A percentile compares a stretch with the other conserved stretches of the same genome.
These are phyloP conservation scores for Silene coronaria DNA, from an alignment of 179 eudicot genomes.

Conservation along the genomic window DNA sequence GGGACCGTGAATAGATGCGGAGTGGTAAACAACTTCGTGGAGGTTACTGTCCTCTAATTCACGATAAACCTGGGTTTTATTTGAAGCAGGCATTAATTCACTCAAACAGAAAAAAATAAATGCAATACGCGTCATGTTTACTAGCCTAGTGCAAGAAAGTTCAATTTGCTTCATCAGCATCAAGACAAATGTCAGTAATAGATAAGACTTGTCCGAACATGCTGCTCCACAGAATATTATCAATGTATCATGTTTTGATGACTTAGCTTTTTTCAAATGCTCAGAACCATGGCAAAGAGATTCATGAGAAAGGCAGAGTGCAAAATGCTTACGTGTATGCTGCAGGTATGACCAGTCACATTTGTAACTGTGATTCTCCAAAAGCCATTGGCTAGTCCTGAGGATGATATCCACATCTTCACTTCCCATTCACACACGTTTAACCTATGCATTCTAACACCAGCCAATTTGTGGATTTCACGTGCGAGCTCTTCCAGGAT, in stretches of 20 bases:
- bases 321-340: slow-evolving; percentile 67
- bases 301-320: not conserved
- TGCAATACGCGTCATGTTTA: not conserved
- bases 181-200: not conserved
- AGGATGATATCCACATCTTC: slow-evolving; percentile 76
- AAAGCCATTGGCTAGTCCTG: slow-evolving; percentile 83
- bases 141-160: not conserved
- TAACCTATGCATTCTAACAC: slow-evolving; percentile 84
- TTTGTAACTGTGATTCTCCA: slow-evolving; percentile 91
- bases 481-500: slow-evolving; percentile 67
- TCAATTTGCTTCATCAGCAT: slow-evolving; percentile 4
- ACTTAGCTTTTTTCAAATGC: not conserved
- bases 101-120: slow-evolving; percentile 13
- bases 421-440: slow-evolving; percentile 98
- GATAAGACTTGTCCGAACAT: not conserved
- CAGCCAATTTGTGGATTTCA: slow-evolving; percentile 68
- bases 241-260: not conserved
- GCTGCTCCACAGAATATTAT: not conserved
- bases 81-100: slow-evolving; percentile 4
- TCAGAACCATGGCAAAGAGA: not conserved
- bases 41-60: slow-evolving; percentile 67
- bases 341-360: slow-evolving; percentile 95
- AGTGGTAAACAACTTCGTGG: slow-evolving; percentile 57
- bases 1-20: slow-evolving; percentile 47
- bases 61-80: slow-evolving; percentile 57